These are phyloP conservation scores for Puya raimondii DNA, from an alignment of 176 grass and related monocot species.

Conservation along the genomic window DNA sequence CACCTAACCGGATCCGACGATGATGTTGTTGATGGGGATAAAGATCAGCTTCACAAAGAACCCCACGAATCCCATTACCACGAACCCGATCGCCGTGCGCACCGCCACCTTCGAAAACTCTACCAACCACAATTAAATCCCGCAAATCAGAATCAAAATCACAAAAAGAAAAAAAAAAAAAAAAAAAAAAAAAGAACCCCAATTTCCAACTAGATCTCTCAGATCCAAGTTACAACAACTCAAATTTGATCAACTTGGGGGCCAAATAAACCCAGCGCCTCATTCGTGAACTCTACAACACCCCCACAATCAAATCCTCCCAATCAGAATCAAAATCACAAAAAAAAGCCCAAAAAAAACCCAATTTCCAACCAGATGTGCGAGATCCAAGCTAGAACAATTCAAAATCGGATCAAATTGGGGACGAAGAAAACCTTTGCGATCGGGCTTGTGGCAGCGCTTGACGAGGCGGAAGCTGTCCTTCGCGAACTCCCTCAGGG, in stretches of 20 bases:
- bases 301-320: too few species aligned
- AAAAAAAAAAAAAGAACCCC: too few species aligned
- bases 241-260: too few species aligned
- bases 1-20: slow-evolving; percentile 78
- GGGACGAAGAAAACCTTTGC: slow-evolving; percentile 37
- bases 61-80: slow-evolving; percentile 75
- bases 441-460: slow-evolving; percentile 68
- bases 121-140: not conserved
- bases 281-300: too few species aligned
- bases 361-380: not conserved
- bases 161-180: too few species aligned
- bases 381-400: too few species aligned
- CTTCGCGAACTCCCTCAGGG: slow-evolving; percentile 81
- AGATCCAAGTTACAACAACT: too few species aligned
- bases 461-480: slow-evolving; percentile 46
- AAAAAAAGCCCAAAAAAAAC: not conserved
- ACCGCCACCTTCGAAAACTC: slow-evolving; percentile 86
- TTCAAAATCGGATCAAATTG: too few species aligned
- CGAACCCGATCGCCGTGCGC: slow-evolving; percentile 62
- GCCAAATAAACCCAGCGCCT: too few species aligned
- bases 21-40: slow-evolving; percentile 90
- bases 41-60: slow-evolving; percentile 87
- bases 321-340: not conserved
- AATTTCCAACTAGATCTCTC: too few species aligned
- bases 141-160: too few species aligned